Evolutionary conservation across 2,329 filamentous ascomycete species (phyloP), one percentile per base, ranked within the genome.

Genomic region (Neopestalotiopsis sp.): DNA sequence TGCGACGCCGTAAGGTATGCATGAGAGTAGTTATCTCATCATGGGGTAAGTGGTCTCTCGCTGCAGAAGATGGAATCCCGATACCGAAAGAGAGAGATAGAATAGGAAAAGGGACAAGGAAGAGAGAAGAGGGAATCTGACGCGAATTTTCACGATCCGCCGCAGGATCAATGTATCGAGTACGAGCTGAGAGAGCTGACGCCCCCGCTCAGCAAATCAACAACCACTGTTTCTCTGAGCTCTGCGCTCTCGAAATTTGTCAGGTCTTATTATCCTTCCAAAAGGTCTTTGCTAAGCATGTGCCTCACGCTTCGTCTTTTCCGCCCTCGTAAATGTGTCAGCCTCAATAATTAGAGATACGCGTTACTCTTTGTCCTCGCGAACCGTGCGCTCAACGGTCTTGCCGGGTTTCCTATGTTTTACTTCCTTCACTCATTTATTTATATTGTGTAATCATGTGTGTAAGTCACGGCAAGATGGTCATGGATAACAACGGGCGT

Each of bases 141-240:
- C 45, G 45, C 45, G 45, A 53, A n/a, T n/a, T 38, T 38, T 53
- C 7, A 14, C 9, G 7, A 53, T 20, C 45, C 45, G n/a, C 45
- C 45, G 49, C 57, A 30, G 57, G 24, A 59, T 59, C 28, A 34
- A 34, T 59, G 30, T 34, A 34, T 59, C 24, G 24, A 53, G 61
- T 64, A 64, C 61, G 61, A 64, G 61, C 61, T 64, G 61, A 64
- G 24, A 24, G 61, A 64, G 61, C 61, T 64, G 61, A 64, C 38
- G 61, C 38, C 40, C 59, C 32, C 59, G 28, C 28, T 38, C 59
- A 30, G 28, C 61, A 45, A 12, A 20, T 10, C 40, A n/a, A 53
- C 34, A 20, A n/a, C 20, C 40, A n/a, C n/a, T 49, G n/a, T 17
- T 5, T 17, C 30, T 17, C 59, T 42, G 24, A 28, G 24, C 42